These are phyloP conservation scores for Opeltia flavorubescens DNA, from an alignment of 495 filamentous ascomycete genomes.

Conservation along the genomic window DNA sequence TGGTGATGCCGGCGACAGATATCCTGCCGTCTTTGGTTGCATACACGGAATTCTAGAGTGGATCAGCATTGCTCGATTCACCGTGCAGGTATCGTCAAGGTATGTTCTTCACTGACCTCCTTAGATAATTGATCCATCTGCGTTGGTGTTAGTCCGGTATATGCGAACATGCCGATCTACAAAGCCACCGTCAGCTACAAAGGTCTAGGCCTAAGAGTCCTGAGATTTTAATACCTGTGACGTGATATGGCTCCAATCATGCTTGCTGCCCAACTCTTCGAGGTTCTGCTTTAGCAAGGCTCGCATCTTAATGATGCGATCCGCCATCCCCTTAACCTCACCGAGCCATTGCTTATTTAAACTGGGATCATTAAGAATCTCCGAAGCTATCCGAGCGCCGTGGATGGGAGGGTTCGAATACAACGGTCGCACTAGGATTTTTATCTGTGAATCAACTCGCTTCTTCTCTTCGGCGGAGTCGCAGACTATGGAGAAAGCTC, in stretches of 20 bases:
- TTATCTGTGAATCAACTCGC: constrained; percentile 92
- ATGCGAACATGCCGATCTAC: constrained; percentile 97
- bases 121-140: constrained; percentile 88
- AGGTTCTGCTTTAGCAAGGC: constrained; percentile 83
- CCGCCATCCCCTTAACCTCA: constrained; percentile 97
- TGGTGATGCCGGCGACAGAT: constrained; percentile 91
- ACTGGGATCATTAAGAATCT: constrained; percentile 77
- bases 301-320: constrained; percentile 98
- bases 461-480: constrained; percentile 80
- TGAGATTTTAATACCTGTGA: constrained; percentile 41
- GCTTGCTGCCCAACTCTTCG: constrained; percentile 83
- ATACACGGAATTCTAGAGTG: constrained; percentile 75
- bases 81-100: background rate
- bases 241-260: constrained; percentile 98
- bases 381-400: constrained; percentile 83
- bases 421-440: constrained; percentile 90
- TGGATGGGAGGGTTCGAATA: constrained; percentile 98
- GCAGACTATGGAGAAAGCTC: constrained; percentile 87
- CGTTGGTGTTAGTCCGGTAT: constrained; percentile 83
- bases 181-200: constrained; percentile 6
- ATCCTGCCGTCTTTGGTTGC: constrained; percentile 96
- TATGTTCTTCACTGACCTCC: constrained; percentile 50
- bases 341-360: constrained; percentile 89
- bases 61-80: background rate
- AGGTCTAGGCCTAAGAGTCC: background rate